Percentiles rank a stretch among this genome's conserved stretches.
These are phyloP conservation scores for Kwoniella shivajii DNA, from an alignment of 1,284 basidiomycete species.

Conservation along the genomic window DNA sequence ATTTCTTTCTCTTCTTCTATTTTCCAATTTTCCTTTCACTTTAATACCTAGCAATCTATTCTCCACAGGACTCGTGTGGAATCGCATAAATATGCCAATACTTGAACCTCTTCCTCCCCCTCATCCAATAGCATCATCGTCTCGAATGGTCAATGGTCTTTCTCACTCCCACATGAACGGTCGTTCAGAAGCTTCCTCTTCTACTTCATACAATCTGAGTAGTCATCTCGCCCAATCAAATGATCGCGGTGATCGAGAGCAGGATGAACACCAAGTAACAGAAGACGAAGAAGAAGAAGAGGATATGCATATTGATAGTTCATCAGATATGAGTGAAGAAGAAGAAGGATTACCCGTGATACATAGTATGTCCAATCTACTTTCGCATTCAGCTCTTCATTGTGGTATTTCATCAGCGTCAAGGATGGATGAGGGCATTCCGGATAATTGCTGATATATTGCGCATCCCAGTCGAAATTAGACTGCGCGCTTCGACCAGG, in stretches of 20 bases:
- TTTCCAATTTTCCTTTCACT: not conserved
- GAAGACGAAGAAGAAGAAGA: slow-evolving; percentile 4
- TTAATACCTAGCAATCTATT: too few relatives aligned
- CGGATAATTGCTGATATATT: too few relatives aligned
- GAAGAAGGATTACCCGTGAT: slow-evolving; percentile 19
- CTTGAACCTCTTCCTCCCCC: slow-evolving; percentile 2
- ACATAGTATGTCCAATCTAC: slow-evolving; percentile 26
- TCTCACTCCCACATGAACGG: too few relatives aligned
- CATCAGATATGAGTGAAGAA: not conserved
- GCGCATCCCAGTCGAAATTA: slow-evolving; percentile 71
- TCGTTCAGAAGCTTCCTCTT: not conserved
- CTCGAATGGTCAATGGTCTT: too few relatives aligned
- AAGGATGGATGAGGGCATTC: too few relatives aligned
- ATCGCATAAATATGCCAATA: not conserved
- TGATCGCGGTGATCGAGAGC: not conserved
- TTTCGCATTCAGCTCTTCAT: not conserved
- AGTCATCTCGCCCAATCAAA: not conserved
- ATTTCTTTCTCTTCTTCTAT: not conserved
- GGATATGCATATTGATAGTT: slow-evolving; percentile 4
- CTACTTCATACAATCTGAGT: too few relatives aligned
- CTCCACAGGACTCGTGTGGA: too few relatives aligned
- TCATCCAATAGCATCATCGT: not conserved
- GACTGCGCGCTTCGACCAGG: slow-evolving; percentile 60
- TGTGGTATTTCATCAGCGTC: too few relatives aligned
- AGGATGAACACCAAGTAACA: not conserved